Evolutionary conservation across 192 early-diverging fungal genomes (phyloP).

Genomic region (Dissophora globulifera): DNA sequence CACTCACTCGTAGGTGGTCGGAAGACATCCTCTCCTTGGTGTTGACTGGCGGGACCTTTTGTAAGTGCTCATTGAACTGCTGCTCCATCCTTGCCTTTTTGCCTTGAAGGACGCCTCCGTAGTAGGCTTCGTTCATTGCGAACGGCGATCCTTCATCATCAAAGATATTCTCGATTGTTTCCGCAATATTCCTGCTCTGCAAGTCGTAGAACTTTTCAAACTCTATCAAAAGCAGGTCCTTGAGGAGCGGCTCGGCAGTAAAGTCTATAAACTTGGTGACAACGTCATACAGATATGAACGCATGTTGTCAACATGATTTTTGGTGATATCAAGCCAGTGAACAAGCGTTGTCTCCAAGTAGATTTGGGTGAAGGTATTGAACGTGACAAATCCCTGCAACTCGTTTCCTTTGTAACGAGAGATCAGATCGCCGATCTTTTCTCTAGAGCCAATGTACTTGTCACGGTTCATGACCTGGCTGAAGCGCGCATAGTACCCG

Average conservation of each 20-base stretch:
- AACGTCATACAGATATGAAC: slow-evolving; percentile 17
- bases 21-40: neutral
- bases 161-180: slow-evolving; percentile 30
- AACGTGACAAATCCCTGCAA: slow-evolving; percentile 35
- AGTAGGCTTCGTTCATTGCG: slow-evolving; percentile 20
- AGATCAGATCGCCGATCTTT: slow-evolving; percentile 15
- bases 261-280: slow-evolving; percentile 24
- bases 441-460: slow-evolving; percentile 19
- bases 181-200: slow-evolving; percentile 25
- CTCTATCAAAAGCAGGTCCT: slow-evolving; percentile 30
- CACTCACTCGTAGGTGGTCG: neutral
- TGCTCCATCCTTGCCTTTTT: too few species aligned
- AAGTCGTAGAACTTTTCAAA: slow-evolving; percentile 41
- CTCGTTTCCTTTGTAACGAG: slow-evolving; percentile 34
- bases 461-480: slow-evolving; percentile 27
- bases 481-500: slow-evolving; percentile 16
- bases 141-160: slow-evolving; percentile 20
- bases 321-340: slow-evolving; percentile 34
- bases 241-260: slow-evolving; percentile 20
- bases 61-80: slow-evolving; percentile 6
- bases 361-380: slow-evolving; percentile 31
- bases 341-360: slow-evolving; percentile 13
- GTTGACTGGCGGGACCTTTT: neutral
- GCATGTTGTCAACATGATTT: slow-evolving; percentile 31
- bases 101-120: slow-evolving; percentile 2